Conservation (phyloP, 305 asterid species). For the Fraxinus greggii region DNA sequence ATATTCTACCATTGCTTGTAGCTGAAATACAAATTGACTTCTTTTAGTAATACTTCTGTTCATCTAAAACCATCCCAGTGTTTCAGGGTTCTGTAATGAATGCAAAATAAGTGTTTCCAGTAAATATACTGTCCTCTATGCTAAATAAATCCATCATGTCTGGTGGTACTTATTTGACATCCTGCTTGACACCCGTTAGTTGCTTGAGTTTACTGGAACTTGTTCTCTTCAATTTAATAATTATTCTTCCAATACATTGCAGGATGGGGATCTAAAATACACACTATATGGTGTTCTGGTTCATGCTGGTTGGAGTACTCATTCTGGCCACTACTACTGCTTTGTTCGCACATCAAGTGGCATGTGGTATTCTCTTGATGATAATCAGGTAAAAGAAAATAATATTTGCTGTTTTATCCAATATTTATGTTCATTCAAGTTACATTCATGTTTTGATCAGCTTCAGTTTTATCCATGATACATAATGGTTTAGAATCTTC, state of each 20-base stretch:
- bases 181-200: slow-evolving; percentile 1
- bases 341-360: slow-evolving; percentile 97
- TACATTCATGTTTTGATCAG: not conserved
- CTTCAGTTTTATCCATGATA: not conserved
- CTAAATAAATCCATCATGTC: not conserved
- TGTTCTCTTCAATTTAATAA: slow-evolving; percentile 1
- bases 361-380: slow-evolving; percentile 96
- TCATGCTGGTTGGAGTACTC: slow-evolving; percentile 97
- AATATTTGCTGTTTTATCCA: not conserved
- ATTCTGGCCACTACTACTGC: slow-evolving; percentile 96
- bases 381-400: slow-evolving; percentile 65
- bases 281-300: slow-evolving; percentile 97
- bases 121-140: not conserved
- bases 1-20: not conserved
- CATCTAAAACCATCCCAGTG: not conserved
- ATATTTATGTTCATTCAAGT: not conserved
- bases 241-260: slow-evolving; percentile 22
- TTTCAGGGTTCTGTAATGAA: not conserved
- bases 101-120: not conserved
- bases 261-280: slow-evolving; percentile 87
- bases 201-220: slow-evolving; percentile 15
- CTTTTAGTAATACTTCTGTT: not conserved
- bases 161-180: not conserved
- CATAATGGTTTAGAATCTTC: not conserved
- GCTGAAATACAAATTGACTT: not conserved